Evolutionary conservation across 73 alveolate species (phyloP).

Genomic region (Uronychia binucleata): DNA sequence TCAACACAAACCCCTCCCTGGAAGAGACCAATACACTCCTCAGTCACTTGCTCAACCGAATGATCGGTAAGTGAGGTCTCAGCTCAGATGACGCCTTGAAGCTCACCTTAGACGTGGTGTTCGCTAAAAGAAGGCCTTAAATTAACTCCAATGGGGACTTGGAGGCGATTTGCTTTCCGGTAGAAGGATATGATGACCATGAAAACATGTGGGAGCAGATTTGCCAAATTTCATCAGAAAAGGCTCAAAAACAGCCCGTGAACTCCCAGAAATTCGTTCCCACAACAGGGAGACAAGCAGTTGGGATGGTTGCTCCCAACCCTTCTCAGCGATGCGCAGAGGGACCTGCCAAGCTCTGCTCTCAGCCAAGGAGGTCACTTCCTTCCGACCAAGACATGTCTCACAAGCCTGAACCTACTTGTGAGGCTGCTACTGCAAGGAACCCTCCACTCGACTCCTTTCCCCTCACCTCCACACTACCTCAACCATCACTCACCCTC

Average conservation of each 20-base stretch:
- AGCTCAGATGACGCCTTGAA: slow-evolving; percentile 41
- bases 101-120: slow-evolving; percentile 27
- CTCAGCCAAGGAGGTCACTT: too few species aligned
- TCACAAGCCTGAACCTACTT: too few species aligned
- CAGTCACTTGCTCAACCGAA: slow-evolving; percentile 17
- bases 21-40: slow-evolving; percentile 39
- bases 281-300: slow-evolving; percentile 28
- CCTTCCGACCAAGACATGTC: too few species aligned
- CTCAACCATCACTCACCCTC: too few species aligned
- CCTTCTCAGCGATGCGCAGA: too few species aligned
- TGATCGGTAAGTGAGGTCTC: too few species aligned
- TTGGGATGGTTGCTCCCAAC: too few species aligned
- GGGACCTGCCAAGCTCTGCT: too few species aligned
- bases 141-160: background rate
- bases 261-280: background rate
- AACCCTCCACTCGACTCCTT: too few species aligned
- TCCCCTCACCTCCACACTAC: too few species aligned
- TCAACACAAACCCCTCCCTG: slow-evolving; percentile 45
- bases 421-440: too few species aligned
- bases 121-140: slow-evolving; percentile 63
- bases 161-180: too few species aligned
- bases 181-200: slow-evolving; percentile 27
- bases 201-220: slow-evolving; percentile 40
- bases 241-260: slow-evolving; percentile 43
- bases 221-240: slow-evolving; percentile 21